A percentile compares a stretch with the other conserved stretches of the same genome.
Evolutionary conservation across 768 basidiomycete species (phyloP).

Genomic region (Mycena floridula): DNA sequence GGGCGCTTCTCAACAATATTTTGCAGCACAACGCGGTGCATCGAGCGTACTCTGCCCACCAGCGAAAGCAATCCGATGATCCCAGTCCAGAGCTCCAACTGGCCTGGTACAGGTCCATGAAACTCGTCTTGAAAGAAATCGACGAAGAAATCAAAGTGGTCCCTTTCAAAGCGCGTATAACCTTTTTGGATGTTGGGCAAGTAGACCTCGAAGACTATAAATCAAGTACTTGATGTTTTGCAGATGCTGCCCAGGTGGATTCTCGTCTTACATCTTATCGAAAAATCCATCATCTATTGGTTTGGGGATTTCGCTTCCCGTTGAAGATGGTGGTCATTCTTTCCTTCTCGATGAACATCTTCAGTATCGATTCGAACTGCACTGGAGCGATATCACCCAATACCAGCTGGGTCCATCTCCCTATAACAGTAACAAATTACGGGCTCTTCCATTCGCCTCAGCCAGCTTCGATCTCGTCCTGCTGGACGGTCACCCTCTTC

Average conservation of each 20-base stretch:
- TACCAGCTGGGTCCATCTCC: slow-evolving; percentile 13
- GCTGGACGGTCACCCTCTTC: slow-evolving; percentile 17
- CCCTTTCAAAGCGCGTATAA: slow-evolving; percentile 6
- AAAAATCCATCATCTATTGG: slow-evolving; percentile 18
- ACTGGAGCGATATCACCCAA: slow-evolving; percentile 13
- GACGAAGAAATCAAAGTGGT: slow-evolving; percentile 12
- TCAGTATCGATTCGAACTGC: slow-evolving; percentile 11
- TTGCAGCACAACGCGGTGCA: neutral
- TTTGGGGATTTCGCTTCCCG: slow-evolving; percentile 19
- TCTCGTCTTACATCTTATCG: slow-evolving; percentile 22
- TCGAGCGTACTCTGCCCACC: neutral
- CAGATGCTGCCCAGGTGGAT: slow-evolving; percentile 26
- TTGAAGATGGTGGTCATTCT: slow-evolving; percentile 17
- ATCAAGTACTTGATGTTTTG: neutral
- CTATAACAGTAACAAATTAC: slow-evolving; percentile 2
- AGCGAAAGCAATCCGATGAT: neutral
- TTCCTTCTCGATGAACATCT: slow-evolving; percentile 17
- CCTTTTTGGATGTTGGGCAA: slow-evolving; percentile 22
- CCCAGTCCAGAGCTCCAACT: neutral
- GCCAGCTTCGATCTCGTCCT: slow-evolving; percentile 17
- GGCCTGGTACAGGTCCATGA: slow-evolving; percentile 11
- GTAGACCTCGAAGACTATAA: neutral
- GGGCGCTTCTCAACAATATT: neutral
- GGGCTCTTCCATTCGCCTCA: slow-evolving; percentile 9
- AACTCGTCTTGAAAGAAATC: slow-evolving; percentile 15